Percentiles rank a stretch among this genome's conserved stretches.
Evolutionary conservation across 2,329 filamentous ascomycete species (phyloP).

Genomic region (Fonsecaea monophora): DNA sequence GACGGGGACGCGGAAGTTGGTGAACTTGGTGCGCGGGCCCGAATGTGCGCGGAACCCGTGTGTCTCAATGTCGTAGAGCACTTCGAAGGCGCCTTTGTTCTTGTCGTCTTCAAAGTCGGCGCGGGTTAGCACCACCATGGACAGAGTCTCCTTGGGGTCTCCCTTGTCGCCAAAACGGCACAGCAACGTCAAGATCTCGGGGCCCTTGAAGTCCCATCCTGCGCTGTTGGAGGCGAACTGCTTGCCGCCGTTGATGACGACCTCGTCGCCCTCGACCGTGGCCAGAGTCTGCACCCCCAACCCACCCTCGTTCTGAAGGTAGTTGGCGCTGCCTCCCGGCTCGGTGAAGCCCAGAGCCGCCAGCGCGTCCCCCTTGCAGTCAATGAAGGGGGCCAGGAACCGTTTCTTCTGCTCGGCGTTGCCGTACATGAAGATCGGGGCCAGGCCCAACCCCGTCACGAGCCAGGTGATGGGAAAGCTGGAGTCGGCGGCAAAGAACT

Average conservation of each 20-base stretch:
- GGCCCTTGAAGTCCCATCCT: conserved; percentile 61
- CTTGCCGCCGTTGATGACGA: conserved; percentile 60
- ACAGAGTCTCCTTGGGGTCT: conserved; percentile 47
- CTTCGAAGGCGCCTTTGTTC: conserved; percentile 50
- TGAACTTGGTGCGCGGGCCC: conserved; percentile 58
- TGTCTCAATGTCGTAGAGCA: conserved; percentile 55
- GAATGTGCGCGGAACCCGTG: conserved; percentile 57
- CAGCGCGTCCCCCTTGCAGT: conserved; percentile 53
- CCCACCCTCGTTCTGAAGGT: conserved; percentile 55
- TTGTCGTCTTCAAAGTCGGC: conserved; percentile 54
- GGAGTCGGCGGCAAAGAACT: conserved; percentile 60
- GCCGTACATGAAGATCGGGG: conserved; percentile 56
- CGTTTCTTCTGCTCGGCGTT: conserved; percentile 49
- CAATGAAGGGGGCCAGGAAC: conserved; percentile 57
- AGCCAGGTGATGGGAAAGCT: conserved; percentile 59
- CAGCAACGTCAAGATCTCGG: conserved; percentile 60
- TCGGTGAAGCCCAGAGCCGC: conserved; percentile 61
- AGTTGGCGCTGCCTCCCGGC: conserved; percentile 60
- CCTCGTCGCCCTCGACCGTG: conserved; percentile 55
- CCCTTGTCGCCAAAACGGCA: conserved; percentile 48
- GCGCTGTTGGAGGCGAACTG: conserved; percentile 62
- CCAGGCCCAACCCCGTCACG: conserved; percentile 59
- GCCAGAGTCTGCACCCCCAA: conserved; percentile 59
- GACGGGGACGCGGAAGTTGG: conserved; percentile 55
- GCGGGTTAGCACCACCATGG: conserved; percentile 59